Evolutionary conservation across 2,329 filamentous ascomycete species (phyloP).

Genomic region (Neonectria sp.): DNA sequence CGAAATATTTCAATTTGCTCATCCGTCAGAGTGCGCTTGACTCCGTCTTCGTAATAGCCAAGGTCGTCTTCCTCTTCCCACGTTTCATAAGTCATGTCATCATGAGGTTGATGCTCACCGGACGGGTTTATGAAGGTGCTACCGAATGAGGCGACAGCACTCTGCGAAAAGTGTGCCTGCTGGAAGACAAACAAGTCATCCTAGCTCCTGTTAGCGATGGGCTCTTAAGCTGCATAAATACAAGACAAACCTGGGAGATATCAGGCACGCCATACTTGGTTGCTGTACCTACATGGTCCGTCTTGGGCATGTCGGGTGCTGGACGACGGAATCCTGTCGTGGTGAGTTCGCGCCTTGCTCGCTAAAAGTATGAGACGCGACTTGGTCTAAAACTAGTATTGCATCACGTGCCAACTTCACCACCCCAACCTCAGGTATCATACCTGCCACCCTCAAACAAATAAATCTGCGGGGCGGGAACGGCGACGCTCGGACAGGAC

Average conservation of each 20-base stretch:
- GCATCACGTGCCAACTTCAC: conserved; percentile 41
- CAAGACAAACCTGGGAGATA: conserved; percentile 46
- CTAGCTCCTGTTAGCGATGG: conserved; percentile 56
- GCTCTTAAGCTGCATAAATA: background rate
- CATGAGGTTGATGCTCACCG: conserved; percentile 40
- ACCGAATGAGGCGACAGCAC: conserved; percentile 63
- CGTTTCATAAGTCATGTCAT: conserved; percentile 51
- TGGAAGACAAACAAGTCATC: conserved; percentile 73
- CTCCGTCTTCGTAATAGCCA: conserved; percentile 89
- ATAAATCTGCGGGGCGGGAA: background rate
- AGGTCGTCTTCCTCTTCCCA: conserved; percentile 76
- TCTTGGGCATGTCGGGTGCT: conserved; percentile 40
- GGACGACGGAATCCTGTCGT: conserved; percentile 21
- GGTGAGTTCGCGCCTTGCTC: background rate
- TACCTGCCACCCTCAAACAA: background rate
- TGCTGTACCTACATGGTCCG: conserved; percentile 32
- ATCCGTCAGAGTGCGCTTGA: conserved; percentile 91
- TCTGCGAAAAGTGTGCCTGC: conserved; percentile 70
- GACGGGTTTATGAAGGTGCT: conserved; percentile 60
- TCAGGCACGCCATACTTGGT: conserved; percentile 38
- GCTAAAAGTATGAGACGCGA: conserved; percentile 25
- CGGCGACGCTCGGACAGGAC: background rate
- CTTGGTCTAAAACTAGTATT: conserved; percentile 24
- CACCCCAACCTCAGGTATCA: conserved; percentile 19
- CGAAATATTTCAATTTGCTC: conserved; percentile 93